Conservation (phyloP, 805 yeast species). For the Ogataea philodendri region DNA sequence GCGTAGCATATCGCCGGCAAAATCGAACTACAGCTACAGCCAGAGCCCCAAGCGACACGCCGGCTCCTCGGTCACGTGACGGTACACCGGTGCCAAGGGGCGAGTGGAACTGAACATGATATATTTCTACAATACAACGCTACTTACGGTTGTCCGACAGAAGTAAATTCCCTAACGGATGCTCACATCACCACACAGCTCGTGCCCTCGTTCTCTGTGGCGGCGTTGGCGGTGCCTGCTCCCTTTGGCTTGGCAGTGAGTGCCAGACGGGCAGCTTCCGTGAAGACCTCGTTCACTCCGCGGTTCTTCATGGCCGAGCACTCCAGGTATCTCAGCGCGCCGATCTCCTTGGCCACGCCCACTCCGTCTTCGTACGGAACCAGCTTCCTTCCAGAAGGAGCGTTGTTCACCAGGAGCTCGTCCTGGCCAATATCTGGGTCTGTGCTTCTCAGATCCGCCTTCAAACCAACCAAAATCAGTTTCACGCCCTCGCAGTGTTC, state of each 20-base stretch:
- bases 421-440: conserved; percentile 39
- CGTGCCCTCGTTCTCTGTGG: conserved; percentile 14
- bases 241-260: conserved; percentile 85
- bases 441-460: conserved; percentile 82
- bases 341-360: conserved; percentile 86
- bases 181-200: conserved; percentile 30
- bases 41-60: conserved; percentile 8
- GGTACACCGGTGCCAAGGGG: too few species aligned
- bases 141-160: too few species aligned
- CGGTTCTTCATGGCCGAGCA: conserved; percentile 95
- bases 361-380: conserved; percentile 93
- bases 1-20: not conserved
- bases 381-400: conserved; percentile 39
- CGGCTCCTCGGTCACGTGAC: too few species aligned
- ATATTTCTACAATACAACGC: not conserved
- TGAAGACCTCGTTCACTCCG: conserved; percentile 98
- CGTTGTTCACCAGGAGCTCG: conserved; percentile 30
- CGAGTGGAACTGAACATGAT: too few species aligned
- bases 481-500: conserved; percentile 97
- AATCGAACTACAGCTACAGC: conserved; percentile 9
- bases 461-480: conserved; percentile 87
- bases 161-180: too few species aligned
- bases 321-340: conserved; percentile 91
- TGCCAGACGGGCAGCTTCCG: conserved; percentile 98
- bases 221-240: conserved; percentile 46